These are phyloP conservation scores for Asterophora lycoperdoides DNA, from an alignment of 768 basidiomycete genomes.

Conservation along the genomic window DNA sequence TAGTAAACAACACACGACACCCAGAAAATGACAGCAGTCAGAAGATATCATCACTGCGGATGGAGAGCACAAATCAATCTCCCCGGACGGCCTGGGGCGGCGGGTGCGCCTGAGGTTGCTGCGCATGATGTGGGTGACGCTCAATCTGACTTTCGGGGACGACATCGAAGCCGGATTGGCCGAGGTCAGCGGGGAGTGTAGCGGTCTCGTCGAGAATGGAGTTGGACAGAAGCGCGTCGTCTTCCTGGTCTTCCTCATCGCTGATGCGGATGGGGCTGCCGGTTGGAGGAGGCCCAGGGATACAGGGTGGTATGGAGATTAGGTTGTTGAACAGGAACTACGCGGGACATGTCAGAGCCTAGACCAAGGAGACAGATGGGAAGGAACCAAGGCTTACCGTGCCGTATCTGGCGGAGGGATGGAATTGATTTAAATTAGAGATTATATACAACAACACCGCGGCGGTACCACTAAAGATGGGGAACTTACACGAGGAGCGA, in stretches of 20 bases:
- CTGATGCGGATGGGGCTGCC: slow-evolving; percentile 30
- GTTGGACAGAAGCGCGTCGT: slow-evolving; percentile 43
- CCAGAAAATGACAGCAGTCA: background rate
- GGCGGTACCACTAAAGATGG: background rate
- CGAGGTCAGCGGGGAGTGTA: slow-evolving; percentile 74
- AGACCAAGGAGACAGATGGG: slow-evolving; percentile 9
- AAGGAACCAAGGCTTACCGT: slow-evolving; percentile 48
- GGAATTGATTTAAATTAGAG: slow-evolving; percentile 4
- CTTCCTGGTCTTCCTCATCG: slow-evolving; percentile 53
- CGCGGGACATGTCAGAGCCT: slow-evolving; percentile 1
- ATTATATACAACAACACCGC: no score
- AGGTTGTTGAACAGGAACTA: slow-evolving; percentile 91
- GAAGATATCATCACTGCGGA: background rate
- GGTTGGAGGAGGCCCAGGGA: slow-evolving; percentile 45
- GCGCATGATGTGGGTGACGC: slow-evolving; percentile 11
- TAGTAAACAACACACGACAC: background rate
- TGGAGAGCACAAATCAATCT: background rate
- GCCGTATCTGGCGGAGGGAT: slow-evolving; percentile 57
- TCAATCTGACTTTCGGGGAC: slow-evolving; percentile 49
- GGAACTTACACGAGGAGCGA: slow-evolving; percentile 75
- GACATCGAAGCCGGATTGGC: slow-evolving; percentile 82
- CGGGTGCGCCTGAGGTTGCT: slow-evolving; percentile 12
- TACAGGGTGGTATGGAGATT: slow-evolving; percentile 56
- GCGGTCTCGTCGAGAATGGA: slow-evolving; percentile 72
- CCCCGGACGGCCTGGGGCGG: background rate